Conservation (phyloP, 345 rosid species). For the Carallia brachiata region DNA sequence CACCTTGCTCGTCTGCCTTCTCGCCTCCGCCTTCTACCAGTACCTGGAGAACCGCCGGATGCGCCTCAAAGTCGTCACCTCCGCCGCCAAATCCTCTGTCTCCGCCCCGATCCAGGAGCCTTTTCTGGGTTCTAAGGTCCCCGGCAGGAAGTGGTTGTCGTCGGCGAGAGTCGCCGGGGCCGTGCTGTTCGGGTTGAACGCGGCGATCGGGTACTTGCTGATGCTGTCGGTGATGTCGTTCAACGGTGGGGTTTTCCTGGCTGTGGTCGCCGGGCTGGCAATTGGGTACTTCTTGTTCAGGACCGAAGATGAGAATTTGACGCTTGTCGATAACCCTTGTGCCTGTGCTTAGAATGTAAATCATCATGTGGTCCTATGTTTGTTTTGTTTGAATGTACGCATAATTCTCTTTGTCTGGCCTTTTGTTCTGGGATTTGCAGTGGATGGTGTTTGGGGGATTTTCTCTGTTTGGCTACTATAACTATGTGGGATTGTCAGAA, state of each 20-base stretch:
- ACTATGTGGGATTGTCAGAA: too few species aligned
- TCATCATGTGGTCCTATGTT: not conserved
- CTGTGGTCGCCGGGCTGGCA: conserved; percentile 59
- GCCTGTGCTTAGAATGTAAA: conserved; percentile 47
- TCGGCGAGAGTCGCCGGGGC: conserved; percentile 39
- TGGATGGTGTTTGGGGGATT: too few species aligned
- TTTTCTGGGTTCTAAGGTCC: conserved; percentile 8
- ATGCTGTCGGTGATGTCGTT: conserved; percentile 91
- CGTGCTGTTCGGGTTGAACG: conserved; percentile 56
- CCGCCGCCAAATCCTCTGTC: conserved; percentile 6
- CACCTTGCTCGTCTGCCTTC: conserved; percentile 63
- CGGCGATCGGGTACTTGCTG: conserved; percentile 71
- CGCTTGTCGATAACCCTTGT: conserved; percentile 45
- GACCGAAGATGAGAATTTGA: conserved; percentile 34
- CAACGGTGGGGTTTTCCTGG: conserved; percentile 79
- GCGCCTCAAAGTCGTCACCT: conserved; percentile 36
- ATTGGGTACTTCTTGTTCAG: conserved; percentile 61
- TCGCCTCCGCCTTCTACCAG: conserved; percentile 63
- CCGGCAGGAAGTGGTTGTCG: conserved; percentile 8
- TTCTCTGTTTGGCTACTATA: too few species aligned
- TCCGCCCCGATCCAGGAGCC: conserved; percentile 24
- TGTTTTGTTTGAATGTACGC: too few species aligned
- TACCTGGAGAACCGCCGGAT: conserved; percentile 61
- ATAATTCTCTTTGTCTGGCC: too few species aligned
- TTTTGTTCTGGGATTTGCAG: too few species aligned